Evolutionary conservation across 306 rosid species (phyloP).

Genomic region (Ammopiptanthus mongolicus): DNA sequence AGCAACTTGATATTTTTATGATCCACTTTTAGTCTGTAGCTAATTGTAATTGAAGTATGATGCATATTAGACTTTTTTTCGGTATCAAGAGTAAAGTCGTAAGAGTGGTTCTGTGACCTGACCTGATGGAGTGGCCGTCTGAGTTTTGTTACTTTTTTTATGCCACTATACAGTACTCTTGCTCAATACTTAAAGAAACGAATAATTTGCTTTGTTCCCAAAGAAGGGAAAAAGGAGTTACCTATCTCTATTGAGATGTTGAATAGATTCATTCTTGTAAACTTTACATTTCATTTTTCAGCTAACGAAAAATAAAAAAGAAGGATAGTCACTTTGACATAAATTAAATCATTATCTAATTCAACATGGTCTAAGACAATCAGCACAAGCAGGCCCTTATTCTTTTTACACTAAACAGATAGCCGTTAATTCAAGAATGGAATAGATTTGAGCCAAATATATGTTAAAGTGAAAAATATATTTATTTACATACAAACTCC

Average conservation of each 20-base stretch:
- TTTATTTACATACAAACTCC: not conserved
- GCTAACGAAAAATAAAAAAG: not conserved
- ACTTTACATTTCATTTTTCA: not conserved
- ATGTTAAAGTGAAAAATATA: not conserved
- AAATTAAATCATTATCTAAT: not conserved
- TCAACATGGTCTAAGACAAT: not conserved
- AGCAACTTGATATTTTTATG: not conserved
- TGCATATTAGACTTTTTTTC: not conserved
- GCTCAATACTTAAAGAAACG: constrained; percentile 3
- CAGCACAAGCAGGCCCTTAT: not conserved
- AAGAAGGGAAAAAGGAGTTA: not conserved
- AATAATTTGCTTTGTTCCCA: constrained; percentile 12
- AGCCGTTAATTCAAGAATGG: not conserved
- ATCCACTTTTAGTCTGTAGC: not conserved
- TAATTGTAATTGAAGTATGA: not conserved
- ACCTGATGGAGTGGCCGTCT: not conserved
- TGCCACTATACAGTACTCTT: not conserved
- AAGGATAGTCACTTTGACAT: not conserved
- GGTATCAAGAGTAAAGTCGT: not conserved
- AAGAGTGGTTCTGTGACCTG: not conserved
- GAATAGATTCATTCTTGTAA: not conserved
- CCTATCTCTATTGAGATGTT: not conserved
- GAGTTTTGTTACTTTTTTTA: not conserved
- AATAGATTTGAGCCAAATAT: not conserved
- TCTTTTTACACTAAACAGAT: not conserved